Evolutionary conservation across 2,329 filamentous ascomycete genomes (phyloP), one percentile per base, ranked within the genome.

Genomic region (Aspergillus fischeri): DNA sequence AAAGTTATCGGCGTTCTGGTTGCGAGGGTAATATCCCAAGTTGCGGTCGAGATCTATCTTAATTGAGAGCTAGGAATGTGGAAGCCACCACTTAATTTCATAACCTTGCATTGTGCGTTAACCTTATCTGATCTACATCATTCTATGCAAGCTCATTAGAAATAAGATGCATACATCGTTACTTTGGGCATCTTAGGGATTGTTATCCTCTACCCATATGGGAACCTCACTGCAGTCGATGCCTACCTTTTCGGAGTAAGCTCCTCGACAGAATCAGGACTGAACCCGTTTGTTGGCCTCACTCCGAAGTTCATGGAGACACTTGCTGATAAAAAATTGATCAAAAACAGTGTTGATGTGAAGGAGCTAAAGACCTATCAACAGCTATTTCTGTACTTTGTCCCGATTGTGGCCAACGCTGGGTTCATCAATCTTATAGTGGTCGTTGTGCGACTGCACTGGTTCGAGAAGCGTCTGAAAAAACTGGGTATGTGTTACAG

Each of bases 231-330:
- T 3, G 75, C 75, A 0, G 69, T 81, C 21, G 80, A 83, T 69
- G 74, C 78, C 24, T 81, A 77, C 65, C 80, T 82, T 66, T 78
- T 82, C 41, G 79, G 79, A 17, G 75, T 73, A 57, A 82, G 79
- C 63, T 73, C 74, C 1, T 77, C 77, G 0, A 83, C 80, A 4
- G 78, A 80, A 60, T 81, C 80, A 0, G 81, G 81, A 0, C 65
- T 83, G 25, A 82, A 81, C 60, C 76, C 78, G 78, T 82, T 57
- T 50, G 75, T 69, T 32, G 29, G n/a, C 27, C 49, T 35, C 24
- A 42, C 27, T 25, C 8, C 20, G 11, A 5, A 11, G 20, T 4
- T 5, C 14, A 32, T 4, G 4, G 21, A 5, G 3, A 3, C 11
- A 7, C 21, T 42, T 8, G 29, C 28, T 27, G 9, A 45, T 5